phyloP scores from a whole-genome alignment of 495 filamentous ascomycete genomes.

The Cercophora scortea region DNA sequence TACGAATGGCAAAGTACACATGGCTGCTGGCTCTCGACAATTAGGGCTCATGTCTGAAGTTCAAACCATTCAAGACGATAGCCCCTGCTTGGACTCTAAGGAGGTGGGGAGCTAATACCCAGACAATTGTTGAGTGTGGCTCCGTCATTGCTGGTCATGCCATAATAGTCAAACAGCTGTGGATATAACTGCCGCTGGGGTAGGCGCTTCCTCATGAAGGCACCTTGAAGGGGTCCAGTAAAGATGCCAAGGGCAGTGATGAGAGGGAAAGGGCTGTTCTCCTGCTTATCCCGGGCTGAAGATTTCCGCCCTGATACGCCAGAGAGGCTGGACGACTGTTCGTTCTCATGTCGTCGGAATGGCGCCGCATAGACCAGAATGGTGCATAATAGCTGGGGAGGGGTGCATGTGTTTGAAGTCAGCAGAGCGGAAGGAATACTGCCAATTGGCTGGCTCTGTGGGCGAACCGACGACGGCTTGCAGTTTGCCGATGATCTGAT shows the following conservation, averaged over 20 bases:
- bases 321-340: neutral
- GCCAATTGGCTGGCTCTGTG: slow-evolving; percentile 27
- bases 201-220: neutral
- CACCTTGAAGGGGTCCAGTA: no score
- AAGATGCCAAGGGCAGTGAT: no score
- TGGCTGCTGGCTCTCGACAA: neutral
- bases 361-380: slow-evolving; percentile 17
- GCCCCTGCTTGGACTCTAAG: neutral
- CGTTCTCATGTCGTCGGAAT: slow-evolving; percentile 10
- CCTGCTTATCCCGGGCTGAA: neutral
- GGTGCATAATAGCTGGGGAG: slow-evolving; percentile 16
- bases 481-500: slow-evolving; percentile 9
- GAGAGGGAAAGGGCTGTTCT: neutral
- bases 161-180: neutral
- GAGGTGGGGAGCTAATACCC: slow-evolving; percentile 13
- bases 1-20: no score
- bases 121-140: slow-evolving; percentile 3
- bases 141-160: slow-evolving; percentile 7
- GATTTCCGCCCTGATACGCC: neutral
- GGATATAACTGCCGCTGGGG: neutral
- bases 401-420: slow-evolving; percentile 24
- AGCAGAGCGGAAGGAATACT: slow-evolving; percentile 18
- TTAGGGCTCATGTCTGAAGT: neutral
- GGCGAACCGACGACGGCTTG: neutral
- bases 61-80: neutral